Conservation (phyloP, 1,139 yeast genomes). For the Waltiozyma sp. region DNA sequence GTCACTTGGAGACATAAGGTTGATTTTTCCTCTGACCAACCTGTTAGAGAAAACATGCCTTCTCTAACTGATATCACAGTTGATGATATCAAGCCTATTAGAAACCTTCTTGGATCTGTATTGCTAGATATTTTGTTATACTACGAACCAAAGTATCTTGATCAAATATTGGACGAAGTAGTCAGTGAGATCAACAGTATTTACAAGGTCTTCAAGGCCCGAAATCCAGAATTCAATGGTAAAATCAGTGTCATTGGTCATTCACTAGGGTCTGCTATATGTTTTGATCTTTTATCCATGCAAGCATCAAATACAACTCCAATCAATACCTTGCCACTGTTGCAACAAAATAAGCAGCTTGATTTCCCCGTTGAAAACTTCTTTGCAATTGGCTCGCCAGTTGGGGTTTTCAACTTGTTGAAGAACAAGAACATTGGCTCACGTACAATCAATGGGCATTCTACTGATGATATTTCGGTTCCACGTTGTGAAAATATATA, state of each 20-base stretch:
- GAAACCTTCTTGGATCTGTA: slow-evolving; percentile 78
- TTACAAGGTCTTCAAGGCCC: slow-evolving; percentile 43
- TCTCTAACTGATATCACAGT: slow-evolving; percentile 63
- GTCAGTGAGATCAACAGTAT: slow-evolving; percentile 60
- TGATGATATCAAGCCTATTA: slow-evolving; percentile 67
- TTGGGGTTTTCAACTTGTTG: slow-evolving; percentile 72
- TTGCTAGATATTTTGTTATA: slow-evolving; percentile 75
- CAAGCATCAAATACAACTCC: slow-evolving; percentile 32
- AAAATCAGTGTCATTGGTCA: slow-evolving; percentile 80
- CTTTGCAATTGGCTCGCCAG: slow-evolving; percentile 83
- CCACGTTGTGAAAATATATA: slow-evolving; percentile 55
- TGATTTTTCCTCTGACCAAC: slow-evolving; percentile 39
- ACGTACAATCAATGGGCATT: slow-evolving; percentile 7
- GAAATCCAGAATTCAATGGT: slow-evolving; percentile 71
- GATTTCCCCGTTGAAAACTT: slow-evolving; percentile 64
- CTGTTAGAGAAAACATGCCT: slow-evolving; percentile 34
- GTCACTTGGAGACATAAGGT: slow-evolving; percentile 69
- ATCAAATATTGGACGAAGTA: slow-evolving; percentile 55
- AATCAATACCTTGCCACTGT: neutral
- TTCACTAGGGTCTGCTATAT: slow-evolving; percentile 80
- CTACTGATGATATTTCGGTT: slow-evolving; percentile 10
- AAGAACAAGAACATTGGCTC: slow-evolving; percentile 41
- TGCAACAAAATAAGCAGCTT: slow-evolving; percentile 25
- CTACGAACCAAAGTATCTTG: slow-evolving; percentile 65
- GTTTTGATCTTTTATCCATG: slow-evolving; percentile 59